Conservation (phyloP, 352 stramenopile species). For the Phytophthora rubi region DNA sequence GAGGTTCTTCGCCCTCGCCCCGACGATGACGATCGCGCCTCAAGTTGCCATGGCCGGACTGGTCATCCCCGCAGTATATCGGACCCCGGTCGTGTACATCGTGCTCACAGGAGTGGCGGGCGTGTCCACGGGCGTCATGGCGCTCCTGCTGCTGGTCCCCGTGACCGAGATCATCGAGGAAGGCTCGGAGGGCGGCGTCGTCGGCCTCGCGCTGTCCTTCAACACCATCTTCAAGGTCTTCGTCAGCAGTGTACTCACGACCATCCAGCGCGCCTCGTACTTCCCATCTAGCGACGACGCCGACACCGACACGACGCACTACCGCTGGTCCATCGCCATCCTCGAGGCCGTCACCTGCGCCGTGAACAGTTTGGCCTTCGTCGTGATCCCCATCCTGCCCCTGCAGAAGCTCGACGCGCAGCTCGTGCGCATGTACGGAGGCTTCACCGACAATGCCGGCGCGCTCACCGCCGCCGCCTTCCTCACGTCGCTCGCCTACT, state of each 20-base stretch:
- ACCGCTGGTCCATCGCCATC: constrained; percentile 42
- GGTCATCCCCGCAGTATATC: constrained; percentile 35
- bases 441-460: constrained; percentile 57
- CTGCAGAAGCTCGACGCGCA: constrained; percentile 68
- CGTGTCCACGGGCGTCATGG: constrained; percentile 40
- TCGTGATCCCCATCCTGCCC: constrained; percentile 48
- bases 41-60: constrained; percentile 36
- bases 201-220: constrained; percentile 59
- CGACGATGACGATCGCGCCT: constrained; percentile 36
- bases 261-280: constrained; percentile 44
- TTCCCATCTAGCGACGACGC: constrained; percentile 31
- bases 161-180: constrained; percentile 71
- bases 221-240: constrained; percentile 61
- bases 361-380: constrained; percentile 46
- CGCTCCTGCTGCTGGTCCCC: constrained; percentile 45
- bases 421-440: constrained; percentile 70
- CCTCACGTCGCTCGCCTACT: constrained; percentile 49
- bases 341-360: constrained; percentile 42
- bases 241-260: constrained; percentile 46
- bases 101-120: constrained; percentile 35
- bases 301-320: constrained; percentile 23
- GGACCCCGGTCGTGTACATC: constrained; percentile 35
- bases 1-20: constrained; percentile 40
- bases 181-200: constrained; percentile 59
- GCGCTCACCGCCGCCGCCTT: constrained; percentile 43